These are phyloP conservation scores for Erodium maritimum DNA, from an alignment of 345 rosid species.

Conservation along the genomic window DNA sequence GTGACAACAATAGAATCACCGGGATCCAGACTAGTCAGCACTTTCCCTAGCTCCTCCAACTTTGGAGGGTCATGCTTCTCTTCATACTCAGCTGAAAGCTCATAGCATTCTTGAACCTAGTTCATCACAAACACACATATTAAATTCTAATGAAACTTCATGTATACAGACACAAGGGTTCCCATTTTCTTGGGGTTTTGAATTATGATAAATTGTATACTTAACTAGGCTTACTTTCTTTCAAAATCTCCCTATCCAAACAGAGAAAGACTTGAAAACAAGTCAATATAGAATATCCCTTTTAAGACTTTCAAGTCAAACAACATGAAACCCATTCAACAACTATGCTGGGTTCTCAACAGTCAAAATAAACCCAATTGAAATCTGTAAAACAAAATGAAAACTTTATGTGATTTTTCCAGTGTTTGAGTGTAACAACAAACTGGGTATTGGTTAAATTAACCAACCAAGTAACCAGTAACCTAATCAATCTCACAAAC, in stretches of 20 bases:
- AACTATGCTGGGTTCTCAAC: neutral
- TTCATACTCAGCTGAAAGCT: constrained; percentile 85
- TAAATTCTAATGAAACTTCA: neutral
- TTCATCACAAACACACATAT: neutral
- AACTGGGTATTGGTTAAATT: neutral
- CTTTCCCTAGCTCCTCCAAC: constrained; percentile 77
- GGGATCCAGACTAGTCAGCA: constrained; percentile 76
- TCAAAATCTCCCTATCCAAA: too few relatives aligned
- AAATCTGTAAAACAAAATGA: neutral
- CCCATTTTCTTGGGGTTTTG: neutral
- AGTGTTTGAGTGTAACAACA: neutral
- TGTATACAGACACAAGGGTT: neutral
- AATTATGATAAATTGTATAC: neutral
- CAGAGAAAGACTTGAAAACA: neutral
- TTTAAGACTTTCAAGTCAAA: neutral
- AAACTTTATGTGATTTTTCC: neutral
- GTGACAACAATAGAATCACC: constrained; percentile 90
- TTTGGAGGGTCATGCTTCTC: constrained; percentile 60
- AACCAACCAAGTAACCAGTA: neutral
- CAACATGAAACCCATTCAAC: neutral
- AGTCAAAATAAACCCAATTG: neutral
- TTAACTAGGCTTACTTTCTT: too few relatives aligned
- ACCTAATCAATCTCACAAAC: neutral
- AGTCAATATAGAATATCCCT: neutral
- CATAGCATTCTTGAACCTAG: constrained; percentile 95